Percentiles rank a stretch among this genome's conserved stretches.
Conservation (phyloP, 306 rosid species). For the Prunus campanulata region DNA sequence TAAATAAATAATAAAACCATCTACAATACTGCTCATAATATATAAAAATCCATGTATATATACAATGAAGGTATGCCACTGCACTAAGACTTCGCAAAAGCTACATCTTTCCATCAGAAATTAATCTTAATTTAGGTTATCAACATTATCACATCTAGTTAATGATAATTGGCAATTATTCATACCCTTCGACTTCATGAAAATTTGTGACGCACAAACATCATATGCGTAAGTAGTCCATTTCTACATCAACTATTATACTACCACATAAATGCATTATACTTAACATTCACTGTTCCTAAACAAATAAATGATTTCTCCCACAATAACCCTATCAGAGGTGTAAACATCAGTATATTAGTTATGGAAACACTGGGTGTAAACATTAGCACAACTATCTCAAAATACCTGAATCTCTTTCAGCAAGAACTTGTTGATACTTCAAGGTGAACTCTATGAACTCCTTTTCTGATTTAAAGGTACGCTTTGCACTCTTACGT, state of each 20-base stretch:
- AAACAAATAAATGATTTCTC: background rate
- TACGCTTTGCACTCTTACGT: conserved; percentile 72
- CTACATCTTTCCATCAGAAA: background rate
- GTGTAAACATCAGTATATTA: conserved; percentile 1
- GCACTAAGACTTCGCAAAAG: background rate
- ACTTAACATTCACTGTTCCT: background rate
- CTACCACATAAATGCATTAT: background rate
- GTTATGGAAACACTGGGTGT: background rate
- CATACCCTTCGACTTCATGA: background rate
- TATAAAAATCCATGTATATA: background rate
- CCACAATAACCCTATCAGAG: background rate
- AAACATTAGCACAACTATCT: conserved; percentile 23
- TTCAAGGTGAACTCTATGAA: conserved; percentile 79
- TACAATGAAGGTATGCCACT: background rate
- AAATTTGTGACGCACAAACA: background rate
- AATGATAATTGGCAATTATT: background rate
- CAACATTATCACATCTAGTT: background rate
- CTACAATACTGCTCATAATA: conserved; percentile 4
- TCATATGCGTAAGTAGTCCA: background rate
- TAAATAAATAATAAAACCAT: conserved; percentile 14
- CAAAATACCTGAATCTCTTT: conserved; percentile 85
- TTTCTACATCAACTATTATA: background rate
- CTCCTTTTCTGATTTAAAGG: conserved; percentile 85
- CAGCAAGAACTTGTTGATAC: conserved; percentile 84
- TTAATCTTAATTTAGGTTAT: background rate